Conservation (phyloP, 495 filamentous ascomycete genomes). For the Trichocladium uniseriatum region DNA sequence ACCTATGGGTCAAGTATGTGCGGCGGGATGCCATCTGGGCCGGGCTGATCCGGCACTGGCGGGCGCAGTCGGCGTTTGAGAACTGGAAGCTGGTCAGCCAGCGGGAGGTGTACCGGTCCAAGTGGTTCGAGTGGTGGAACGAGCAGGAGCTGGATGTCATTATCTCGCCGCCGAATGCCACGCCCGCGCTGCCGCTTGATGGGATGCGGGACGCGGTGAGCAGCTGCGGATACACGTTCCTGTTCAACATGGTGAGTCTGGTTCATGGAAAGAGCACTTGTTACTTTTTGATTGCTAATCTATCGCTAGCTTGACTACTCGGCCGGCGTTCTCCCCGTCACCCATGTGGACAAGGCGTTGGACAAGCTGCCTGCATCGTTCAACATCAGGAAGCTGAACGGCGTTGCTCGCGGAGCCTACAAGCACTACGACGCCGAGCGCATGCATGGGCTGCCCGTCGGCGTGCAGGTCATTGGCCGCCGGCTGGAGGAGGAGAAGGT, state of each 20-base stretch:
- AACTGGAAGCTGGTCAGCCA: conserved; percentile 72
- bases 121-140: conserved; percentile 80
- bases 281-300: not conserved
- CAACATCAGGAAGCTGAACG: conserved; percentile 56
- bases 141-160: conserved; percentile 65
- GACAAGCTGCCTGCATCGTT: conserved; percentile 57
- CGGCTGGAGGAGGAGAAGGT: conserved; percentile 91
- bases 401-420: conserved; percentile 75
- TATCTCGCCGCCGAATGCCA: conserved; percentile 78
- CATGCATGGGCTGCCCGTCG: conserved; percentile 86
- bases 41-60: conserved; percentile 61
- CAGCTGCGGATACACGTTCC: conserved; percentile 89
- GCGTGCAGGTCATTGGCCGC: conserved; percentile 75
- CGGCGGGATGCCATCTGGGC: conserved; percentile 68
- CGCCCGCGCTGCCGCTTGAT: conserved; percentile 78
- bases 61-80: conserved; percentile 58
- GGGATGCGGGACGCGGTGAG: conserved; percentile 81
- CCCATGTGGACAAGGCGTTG: conserved; percentile 61
- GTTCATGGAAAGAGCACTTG: not conserved
- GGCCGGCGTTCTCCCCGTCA: conserved; percentile 76
- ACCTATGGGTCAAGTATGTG: conserved; percentile 79
- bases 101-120: conserved; percentile 66
- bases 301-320: conserved; percentile 67
- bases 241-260: conserved; percentile 71
- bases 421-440: conserved; percentile 72